These are phyloP conservation scores for Botrytis elliptica DNA, from an alignment of 2,329 filamentous ascomycete species.

Conservation along the genomic window DNA sequence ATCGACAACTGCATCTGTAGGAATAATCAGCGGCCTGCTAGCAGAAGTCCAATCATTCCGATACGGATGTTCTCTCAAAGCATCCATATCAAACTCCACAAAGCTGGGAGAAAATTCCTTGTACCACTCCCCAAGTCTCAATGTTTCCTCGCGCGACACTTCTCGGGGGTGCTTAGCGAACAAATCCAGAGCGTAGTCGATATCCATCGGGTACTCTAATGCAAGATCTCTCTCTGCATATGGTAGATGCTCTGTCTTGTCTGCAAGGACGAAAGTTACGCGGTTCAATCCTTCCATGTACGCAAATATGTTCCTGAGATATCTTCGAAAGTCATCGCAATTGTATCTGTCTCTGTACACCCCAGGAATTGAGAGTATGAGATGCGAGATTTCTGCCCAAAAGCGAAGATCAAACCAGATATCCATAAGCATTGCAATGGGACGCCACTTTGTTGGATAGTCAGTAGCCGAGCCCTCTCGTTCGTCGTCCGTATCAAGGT, in stretches of 20 bases:
- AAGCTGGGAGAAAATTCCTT: not conserved
- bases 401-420: not conserved
- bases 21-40: not conserved
- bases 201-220: not conserved
- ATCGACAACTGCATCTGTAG: not conserved
- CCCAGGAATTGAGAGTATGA: not conserved
- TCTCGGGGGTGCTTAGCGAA: not conserved
- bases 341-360: not conserved
- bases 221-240: not conserved
- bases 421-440: not conserved
- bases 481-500: not conserved
- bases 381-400: not conserved
- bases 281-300: not conserved
- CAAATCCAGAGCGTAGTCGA: not conserved
- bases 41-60: not conserved
- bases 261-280: not conserved
- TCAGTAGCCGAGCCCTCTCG: accelerated
- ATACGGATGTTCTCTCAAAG: not conserved
- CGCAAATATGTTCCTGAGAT: not conserved
- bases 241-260: not conserved
- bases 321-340: not conserved
- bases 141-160: not conserved
- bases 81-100: not conserved
- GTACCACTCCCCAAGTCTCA: not conserved
- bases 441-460: not conserved